These are phyloP conservation scores for Zygotorulaspora florentina DNA, from an alignment of 805 yeast genomes.

Conservation along the genomic window DNA sequence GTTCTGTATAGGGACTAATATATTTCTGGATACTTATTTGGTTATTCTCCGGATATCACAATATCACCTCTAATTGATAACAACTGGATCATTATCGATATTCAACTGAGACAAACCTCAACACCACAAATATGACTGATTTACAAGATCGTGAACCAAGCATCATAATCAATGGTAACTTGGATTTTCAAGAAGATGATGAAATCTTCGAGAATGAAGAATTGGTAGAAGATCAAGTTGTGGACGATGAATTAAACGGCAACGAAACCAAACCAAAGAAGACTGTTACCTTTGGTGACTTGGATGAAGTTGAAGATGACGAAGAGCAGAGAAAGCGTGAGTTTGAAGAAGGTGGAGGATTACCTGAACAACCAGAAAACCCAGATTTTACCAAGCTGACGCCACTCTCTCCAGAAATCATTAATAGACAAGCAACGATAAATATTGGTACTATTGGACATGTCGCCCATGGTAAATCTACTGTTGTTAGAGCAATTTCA, in stretches of 20 bases:
- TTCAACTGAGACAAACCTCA: background rate
- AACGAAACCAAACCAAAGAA: constrained; percentile 49
- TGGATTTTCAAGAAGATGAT: constrained; percentile 36
- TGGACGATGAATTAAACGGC: constrained; percentile 34
- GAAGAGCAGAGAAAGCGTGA: constrained; percentile 78
- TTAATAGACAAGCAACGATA: constrained; percentile 97
- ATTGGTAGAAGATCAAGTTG: constrained; percentile 31
- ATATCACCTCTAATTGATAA: background rate
- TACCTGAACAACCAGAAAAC: constrained; percentile 91
- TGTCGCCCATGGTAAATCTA: constrained; percentile 93
- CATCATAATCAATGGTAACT: constrained; percentile 67
- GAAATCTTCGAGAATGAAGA: constrained; percentile 37
- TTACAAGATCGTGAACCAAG: constrained; percentile 82
- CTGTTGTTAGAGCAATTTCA: constrained; percentile 92
- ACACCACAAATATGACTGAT: constrained; percentile 55
- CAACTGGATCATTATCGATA: background rate
- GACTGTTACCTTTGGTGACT: constrained; percentile 75
- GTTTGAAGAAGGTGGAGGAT: constrained; percentile 97
- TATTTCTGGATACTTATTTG: background rate
- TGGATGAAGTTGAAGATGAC: constrained; percentile 58
- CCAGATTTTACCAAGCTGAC: constrained; percentile 79
- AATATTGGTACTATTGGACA: constrained; percentile 97
- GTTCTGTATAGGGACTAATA: background rate
- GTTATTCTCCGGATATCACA: background rate
- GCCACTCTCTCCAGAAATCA: constrained; percentile 91